These are phyloP conservation scores for Panus rudis DNA, from an alignment of 768 basidiomycete genomes.

Conservation along the genomic window DNA sequence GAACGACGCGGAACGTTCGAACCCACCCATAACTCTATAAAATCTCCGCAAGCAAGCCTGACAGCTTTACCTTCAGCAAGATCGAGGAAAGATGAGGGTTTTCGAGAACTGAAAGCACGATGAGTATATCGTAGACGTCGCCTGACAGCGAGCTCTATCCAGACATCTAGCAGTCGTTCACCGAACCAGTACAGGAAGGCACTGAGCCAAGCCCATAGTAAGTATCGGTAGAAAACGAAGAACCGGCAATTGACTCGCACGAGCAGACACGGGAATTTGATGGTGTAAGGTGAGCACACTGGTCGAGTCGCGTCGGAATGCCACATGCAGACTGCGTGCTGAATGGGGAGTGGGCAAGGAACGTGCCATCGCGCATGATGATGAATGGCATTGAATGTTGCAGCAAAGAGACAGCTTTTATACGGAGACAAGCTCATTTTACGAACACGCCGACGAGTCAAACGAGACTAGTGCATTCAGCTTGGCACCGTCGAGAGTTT, in stretches of 20 bases:
- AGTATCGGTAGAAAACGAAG: not conserved
- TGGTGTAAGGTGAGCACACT: too few relatives aligned
- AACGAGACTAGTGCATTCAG: too few relatives aligned
- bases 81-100: not conserved
- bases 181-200: constrained; percentile 6
- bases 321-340: too few relatives aligned
- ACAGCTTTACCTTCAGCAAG: not conserved
- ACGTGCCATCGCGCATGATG: too few relatives aligned
- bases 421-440: too few relatives aligned
- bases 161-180: constrained; percentile 3
- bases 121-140: not conserved
- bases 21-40: constrained; percentile 7
- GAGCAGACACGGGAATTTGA: not conserved
- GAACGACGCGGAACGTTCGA: not conserved
- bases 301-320: too few relatives aligned
- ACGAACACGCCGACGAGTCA: too few relatives aligned
- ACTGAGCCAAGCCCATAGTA: constrained; percentile 4
- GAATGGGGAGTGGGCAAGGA: too few relatives aligned
- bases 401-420: too few relatives aligned
- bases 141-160: constrained; percentile 1
- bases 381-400: too few relatives aligned
- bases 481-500: too few relatives aligned
- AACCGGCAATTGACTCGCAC: not conserved
- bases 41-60: not conserved
- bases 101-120: not conserved